phyloP scores from a whole-genome alignment of 2,329 filamentous ascomycete genomes.

The Aphanoascus verrucosus region DNA sequence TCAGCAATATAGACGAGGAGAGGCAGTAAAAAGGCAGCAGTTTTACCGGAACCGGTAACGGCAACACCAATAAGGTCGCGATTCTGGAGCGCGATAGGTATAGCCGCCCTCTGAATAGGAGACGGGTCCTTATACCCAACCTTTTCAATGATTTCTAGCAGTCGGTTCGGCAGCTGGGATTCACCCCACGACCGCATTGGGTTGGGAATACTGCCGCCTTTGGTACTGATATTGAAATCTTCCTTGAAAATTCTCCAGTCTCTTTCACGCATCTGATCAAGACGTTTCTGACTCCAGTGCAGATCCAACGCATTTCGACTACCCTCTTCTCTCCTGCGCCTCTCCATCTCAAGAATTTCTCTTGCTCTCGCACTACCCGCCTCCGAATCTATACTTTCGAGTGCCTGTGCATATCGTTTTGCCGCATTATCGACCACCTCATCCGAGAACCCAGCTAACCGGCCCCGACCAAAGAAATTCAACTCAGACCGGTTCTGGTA shows the following conservation, averaged over 20 bases:
- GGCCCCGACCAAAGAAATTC: slow-evolving; percentile 59
- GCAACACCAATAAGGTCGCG: slow-evolving; percentile 97
- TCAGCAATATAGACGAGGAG: slow-evolving; percentile 90
- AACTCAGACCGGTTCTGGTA: slow-evolving; percentile 59
- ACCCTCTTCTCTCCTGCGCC: slow-evolving; percentile 61
- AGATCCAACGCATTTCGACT: slow-evolving; percentile 67
- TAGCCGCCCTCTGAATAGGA: slow-evolving; percentile 84
- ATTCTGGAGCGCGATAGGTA: slow-evolving; percentile 84
- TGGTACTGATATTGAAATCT: slow-evolving; percentile 92
- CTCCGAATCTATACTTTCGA: slow-evolving; percentile 65
- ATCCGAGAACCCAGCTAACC: slow-evolving; percentile 56
- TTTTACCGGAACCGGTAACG: slow-evolving; percentile 97
- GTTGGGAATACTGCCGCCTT: slow-evolving; percentile 82
- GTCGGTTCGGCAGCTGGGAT: slow-evolving; percentile 62
- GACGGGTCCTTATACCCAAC: slow-evolving; percentile 90
- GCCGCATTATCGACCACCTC: slow-evolving; percentile 44
- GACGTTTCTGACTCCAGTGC: slow-evolving; percentile 88
- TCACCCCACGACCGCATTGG: slow-evolving; percentile 94
- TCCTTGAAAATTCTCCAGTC: slow-evolving; percentile 99
- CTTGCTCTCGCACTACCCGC: slow-evolving; percentile 65
- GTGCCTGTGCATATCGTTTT: slow-evolving; percentile 52
- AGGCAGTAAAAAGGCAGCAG: slow-evolving; percentile 84
- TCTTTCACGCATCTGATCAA: slow-evolving; percentile 89
- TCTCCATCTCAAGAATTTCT: slow-evolving; percentile 76
- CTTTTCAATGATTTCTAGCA: slow-evolving; percentile 70